phyloP scores from a whole-genome alignment of 2,329 filamentous ascomycete genomes.

The Arthrobotrys conoides region DNA sequence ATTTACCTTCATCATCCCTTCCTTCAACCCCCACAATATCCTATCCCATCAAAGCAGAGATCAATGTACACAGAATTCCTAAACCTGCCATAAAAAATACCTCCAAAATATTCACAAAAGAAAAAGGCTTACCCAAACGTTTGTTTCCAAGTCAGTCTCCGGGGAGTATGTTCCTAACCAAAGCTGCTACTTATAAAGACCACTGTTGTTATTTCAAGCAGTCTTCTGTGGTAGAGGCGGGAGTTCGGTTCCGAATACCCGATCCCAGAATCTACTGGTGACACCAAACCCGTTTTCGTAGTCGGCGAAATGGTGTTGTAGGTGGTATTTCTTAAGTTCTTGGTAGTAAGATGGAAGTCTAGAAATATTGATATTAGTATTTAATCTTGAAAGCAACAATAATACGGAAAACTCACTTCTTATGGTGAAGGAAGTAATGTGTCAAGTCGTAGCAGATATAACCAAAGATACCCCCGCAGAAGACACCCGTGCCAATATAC shows the following conservation, averaged over 20 bases:
- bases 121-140: conserved; percentile 12
- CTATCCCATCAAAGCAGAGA: conserved; percentile 24
- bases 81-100: conserved; percentile 12
- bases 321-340: conserved; percentile 95
- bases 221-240: conserved; percentile 62
- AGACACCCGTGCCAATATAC: conserved; percentile 83
- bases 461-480: conserved; percentile 91
- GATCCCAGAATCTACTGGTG: conserved; percentile 96
- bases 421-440: conserved; percentile 98
- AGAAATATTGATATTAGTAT: not conserved
- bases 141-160: not conserved
- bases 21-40: not conserved
- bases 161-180: not conserved
- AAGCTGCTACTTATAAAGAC: not conserved
- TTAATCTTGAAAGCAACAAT: not conserved
- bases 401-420: conserved; percentile 73
- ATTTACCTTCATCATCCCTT: not conserved
- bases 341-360: conserved; percentile 89
- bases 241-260: conserved; percentile 90
- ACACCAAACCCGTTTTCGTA: conserved; percentile 98
- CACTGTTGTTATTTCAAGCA: conserved; percentile 30
- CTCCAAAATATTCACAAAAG: conserved; percentile 52
- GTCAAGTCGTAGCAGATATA: conserved; percentile 98
- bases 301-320: conserved; percentile 97
- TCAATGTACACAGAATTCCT: conserved; percentile 30